Base-by-base conservation (phyloP, 768 basidiomycete species). In the Lentinus brumalis region DNA sequence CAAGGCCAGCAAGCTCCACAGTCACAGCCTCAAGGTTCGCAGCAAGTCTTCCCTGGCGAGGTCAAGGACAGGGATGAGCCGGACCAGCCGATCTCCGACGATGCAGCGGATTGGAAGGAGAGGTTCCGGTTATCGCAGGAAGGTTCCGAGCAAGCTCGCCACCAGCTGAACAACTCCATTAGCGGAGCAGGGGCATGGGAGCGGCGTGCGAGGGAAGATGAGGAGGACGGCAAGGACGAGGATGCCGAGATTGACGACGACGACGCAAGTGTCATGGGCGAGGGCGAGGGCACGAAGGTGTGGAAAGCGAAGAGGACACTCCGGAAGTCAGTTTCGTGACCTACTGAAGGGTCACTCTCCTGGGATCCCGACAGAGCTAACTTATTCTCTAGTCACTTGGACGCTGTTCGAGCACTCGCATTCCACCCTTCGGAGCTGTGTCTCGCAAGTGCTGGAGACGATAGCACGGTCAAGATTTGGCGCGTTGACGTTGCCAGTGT, bases 391-490 rank as follows among this genome's bases (percentile, higher is more conserved):
- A 96, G 94, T 73, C 97, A 99, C 74, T 79, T 99, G 62, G 96
- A 98, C 73, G 87, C 93, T 14, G 94, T 97, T 42, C 87, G 96
- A 55, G 88, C 92, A 7, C 78, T 98, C 26, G 88, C 92, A 0
- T 96, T 97, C 82, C 92, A 94, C 70, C 92, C 92, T 1, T 88
- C 79, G 39, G 92, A 93, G 65, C 76, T 94, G 46, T 88, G 88
- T 68, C 77, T 98, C 56, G 95, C 91, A n/a, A 94, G 91, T 49
- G 97, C 90, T 26, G 93, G 95, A 31, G 96, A 98, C 71, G 97
- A 99, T 71, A 92, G 86, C 71, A 95, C 94, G 7, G 88, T 98
- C 56, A 99, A 99, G 74, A 84, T 98, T 54, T 99, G 97, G 97
- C 83, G 92, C 58, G 84, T 94, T 78, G 92, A 96, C 65, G 83